phyloP scores from a whole-genome alignment of 768 basidiomycete species.

The Cystobasidium onofrii region DNA sequence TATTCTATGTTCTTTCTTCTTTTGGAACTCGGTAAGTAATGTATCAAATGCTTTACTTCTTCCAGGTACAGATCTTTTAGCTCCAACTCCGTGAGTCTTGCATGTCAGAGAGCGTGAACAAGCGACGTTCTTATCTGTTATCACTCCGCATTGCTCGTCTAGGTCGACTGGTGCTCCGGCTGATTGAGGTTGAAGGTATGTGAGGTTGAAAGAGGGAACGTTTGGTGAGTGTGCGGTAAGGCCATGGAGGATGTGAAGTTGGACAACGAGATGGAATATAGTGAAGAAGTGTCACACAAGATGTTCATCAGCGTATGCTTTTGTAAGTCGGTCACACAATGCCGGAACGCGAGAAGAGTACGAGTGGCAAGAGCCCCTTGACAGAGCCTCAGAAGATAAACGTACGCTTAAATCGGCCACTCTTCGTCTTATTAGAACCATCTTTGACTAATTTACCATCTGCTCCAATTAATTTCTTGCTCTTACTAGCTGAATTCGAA shows the following conservation, averaged over 20 bases:
- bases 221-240: not conserved
- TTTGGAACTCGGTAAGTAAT: slow-evolving; percentile 64
- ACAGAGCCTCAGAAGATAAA: not conserved
- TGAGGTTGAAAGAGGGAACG: not conserved
- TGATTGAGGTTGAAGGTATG: not conserved
- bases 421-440: slow-evolving; percentile 6
- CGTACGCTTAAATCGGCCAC: slow-evolving; percentile 13
- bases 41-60: slow-evolving; percentile 77
- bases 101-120: slow-evolving; percentile 94
- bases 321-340: not conserved
- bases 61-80: slow-evolving; percentile 82
- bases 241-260: not conserved
- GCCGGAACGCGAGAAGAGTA: not conserved
- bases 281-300: not conserved
- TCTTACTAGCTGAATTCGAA: slow-evolving; percentile 21
- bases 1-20: slow-evolving; percentile 13
- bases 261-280: not conserved
- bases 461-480: slow-evolving; percentile 5
- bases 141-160: slow-evolving; percentile 90
- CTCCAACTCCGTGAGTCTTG: slow-evolving; percentile 95
- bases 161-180: slow-evolving; percentile 55
- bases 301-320: not conserved
- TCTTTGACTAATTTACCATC: slow-evolving; percentile 6
- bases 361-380: not conserved
- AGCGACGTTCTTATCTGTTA: slow-evolving; percentile 85